phyloP scores from a whole-genome alignment of 805 yeast species.

The Candida jianshihensis region DNA sequence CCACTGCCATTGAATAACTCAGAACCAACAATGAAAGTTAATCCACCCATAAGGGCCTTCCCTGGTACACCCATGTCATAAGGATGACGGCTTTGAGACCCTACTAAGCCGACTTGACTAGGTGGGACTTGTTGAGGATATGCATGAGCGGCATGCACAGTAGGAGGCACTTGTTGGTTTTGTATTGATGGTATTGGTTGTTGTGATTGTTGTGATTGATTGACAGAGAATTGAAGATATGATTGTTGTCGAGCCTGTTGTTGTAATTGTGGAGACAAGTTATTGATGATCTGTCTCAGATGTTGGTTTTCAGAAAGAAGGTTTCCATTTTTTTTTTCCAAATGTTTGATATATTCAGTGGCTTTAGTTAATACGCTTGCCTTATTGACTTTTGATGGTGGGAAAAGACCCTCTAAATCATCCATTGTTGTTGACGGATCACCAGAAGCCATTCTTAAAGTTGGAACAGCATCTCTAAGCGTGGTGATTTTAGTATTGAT shows the following conservation, averaged over 20 bases:
- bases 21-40: conserved; percentile 40
- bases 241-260: conserved; percentile 12
- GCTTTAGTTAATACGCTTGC: conserved; percentile 72
- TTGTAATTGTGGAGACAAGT: conserved; percentile 5
- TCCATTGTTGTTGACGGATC: conserved; percentile 36
- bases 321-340: conserved; percentile 49
- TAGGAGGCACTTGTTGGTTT: conserved; percentile 9
- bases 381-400: conserved; percentile 64
- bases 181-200: conserved; percentile 3
- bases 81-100: too few relatives aligned
- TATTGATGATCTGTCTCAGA: conserved; percentile 25
- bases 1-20: conserved; percentile 22
- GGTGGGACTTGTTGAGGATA: background rate
- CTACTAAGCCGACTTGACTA: too few relatives aligned
- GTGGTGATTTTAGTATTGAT: conserved; percentile 65
- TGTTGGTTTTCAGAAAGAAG: conserved; percentile 47
- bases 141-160: conserved; percentile 1
- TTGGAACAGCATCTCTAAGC: conserved; percentile 71
- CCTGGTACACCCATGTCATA: conserved; percentile 25
- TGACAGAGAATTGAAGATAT: conserved; percentile 5
- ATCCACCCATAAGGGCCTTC: conserved; percentile 39
- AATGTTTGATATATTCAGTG: conserved; percentile 65
- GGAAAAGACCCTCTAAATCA: conserved; percentile 32
- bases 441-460: conserved; percentile 56
- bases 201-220: conserved; percentile 7